These are phyloP conservation scores for Oldenlandia corymbosa DNA, from an alignment of 257 asterid genomes.

Conservation along the genomic window DNA sequence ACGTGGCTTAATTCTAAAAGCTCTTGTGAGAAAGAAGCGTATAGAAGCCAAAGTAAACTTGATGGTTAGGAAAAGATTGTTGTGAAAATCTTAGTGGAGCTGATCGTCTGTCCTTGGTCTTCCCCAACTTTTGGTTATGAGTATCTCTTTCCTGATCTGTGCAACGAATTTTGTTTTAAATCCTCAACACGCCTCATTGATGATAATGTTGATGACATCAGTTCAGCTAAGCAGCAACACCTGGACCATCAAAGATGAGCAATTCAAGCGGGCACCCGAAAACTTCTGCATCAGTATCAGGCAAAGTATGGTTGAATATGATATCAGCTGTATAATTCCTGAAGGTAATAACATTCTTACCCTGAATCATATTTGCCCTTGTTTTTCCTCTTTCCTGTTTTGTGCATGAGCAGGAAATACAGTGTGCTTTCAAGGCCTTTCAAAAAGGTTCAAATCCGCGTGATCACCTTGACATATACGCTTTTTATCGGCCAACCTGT, in stretches of 20 bases:
- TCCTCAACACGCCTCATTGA: slow-evolving; percentile 23
- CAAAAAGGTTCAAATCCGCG: slow-evolving; percentile 30
- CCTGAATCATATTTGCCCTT: too few species aligned
- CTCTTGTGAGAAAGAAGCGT: slow-evolving; percentile 61
- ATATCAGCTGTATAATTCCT: not conserved
- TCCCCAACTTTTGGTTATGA: slow-evolving; percentile 8
- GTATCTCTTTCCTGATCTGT: not conserved
- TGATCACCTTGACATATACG: too few species aligned
- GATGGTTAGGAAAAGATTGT: slow-evolving; percentile 51
- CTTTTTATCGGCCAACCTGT: not conserved
- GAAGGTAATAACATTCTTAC: not conserved
- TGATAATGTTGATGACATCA: slow-evolving; percentile 34
- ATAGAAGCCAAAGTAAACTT: slow-evolving; percentile 57
- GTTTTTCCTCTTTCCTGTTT: not conserved
- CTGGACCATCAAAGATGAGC: slow-evolving; percentile 46
- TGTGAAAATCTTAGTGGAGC: slow-evolving; percentile 83
- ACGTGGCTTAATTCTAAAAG: slow-evolving; percentile 70
- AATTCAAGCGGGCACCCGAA: slow-evolving; percentile 56
- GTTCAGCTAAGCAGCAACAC: slow-evolving; percentile 19
- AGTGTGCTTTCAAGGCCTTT: slow-evolving; percentile 40
- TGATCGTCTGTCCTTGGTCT: slow-evolving; percentile 66
- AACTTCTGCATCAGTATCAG: slow-evolving; percentile 63
- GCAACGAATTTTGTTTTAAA: not conserved
- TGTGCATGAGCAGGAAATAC: slow-evolving; percentile 54
- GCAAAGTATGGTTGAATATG: slow-evolving; percentile 28